Conservation (phyloP, 2,329 filamentous ascomycete genomes). For the Teratosphaeria epicoccoides region DNA sequence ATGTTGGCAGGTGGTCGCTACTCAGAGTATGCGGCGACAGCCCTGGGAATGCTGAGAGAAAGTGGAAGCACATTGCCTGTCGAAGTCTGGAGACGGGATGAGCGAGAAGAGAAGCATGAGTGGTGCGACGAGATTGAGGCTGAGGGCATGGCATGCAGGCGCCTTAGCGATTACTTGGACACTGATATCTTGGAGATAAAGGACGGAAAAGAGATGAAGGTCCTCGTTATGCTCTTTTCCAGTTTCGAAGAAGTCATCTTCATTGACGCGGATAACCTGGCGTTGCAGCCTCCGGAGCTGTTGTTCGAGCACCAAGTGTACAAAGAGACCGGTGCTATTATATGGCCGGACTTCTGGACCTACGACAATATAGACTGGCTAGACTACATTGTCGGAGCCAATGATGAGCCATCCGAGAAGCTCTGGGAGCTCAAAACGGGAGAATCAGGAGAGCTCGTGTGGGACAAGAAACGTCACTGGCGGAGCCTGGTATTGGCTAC, state of each 20-base stretch:
- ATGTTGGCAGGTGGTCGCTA: slow-evolving; percentile 33
- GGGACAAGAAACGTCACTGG: slow-evolving; percentile 34
- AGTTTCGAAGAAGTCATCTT: slow-evolving; percentile 41
- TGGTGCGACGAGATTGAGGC: slow-evolving; percentile 36
- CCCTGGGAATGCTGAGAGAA: slow-evolving; percentile 35
- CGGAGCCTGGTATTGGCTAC: slow-evolving; percentile 35
- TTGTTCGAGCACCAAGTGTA: slow-evolving; percentile 36
- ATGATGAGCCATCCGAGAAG: slow-evolving; percentile 16
- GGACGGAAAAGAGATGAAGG: slow-evolving; percentile 16
- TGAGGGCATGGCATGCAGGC: slow-evolving; percentile 33
- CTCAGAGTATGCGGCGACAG: slow-evolving; percentile 34
- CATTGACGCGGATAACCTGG: slow-evolving; percentile 39
- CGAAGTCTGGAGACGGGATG: slow-evolving; percentile 35
- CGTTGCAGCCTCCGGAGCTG: slow-evolving; percentile 31
- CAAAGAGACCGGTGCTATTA: slow-evolving; percentile 30
- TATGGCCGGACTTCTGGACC: slow-evolving; percentile 41
- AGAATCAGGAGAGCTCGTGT: slow-evolving; percentile 37
- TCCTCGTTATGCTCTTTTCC: slow-evolving; percentile 41
- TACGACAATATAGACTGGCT: slow-evolving; percentile 30
- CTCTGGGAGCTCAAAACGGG: slow-evolving; percentile 26
- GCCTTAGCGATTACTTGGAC: slow-evolving; percentile 34
- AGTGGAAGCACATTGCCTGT: slow-evolving; percentile 35
- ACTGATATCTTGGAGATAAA: slow-evolving; percentile 4
- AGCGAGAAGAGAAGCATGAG: slow-evolving; percentile 32
- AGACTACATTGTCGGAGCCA: slow-evolving; percentile 28